Evolutionary conservation across 805 yeast species (phyloP).

Genomic region (Candida ortonii): DNA sequence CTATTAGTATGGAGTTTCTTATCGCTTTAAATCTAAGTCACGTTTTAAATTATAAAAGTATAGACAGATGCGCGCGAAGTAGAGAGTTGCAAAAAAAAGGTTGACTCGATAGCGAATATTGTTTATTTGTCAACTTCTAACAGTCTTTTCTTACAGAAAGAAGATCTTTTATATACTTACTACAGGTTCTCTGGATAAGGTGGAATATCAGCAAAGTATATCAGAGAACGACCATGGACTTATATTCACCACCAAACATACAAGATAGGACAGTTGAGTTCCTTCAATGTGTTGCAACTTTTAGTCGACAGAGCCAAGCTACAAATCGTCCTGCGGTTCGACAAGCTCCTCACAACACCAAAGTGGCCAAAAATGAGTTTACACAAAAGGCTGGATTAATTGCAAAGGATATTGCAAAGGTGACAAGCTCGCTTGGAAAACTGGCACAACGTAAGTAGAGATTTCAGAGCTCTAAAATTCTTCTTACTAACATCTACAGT

Average conservation of each 20-base stretch:
- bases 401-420: slow-evolving; percentile 85
- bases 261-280: slow-evolving; percentile 91
- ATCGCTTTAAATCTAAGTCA: too few relatives aligned
- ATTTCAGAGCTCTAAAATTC: too few relatives aligned
- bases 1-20: too few relatives aligned
- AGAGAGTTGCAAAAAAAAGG: background rate
- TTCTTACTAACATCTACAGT: slow-evolving; percentile 31
- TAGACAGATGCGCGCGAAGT: too few relatives aligned
- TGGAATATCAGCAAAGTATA: too few relatives aligned
- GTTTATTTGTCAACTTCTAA: slow-evolving; percentile 4
- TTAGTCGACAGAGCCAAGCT: slow-evolving; percentile 50
- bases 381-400: slow-evolving; percentile 70
- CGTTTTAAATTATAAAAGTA: too few relatives aligned
- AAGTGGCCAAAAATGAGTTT: slow-evolving; percentile 54
- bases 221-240: slow-evolving; percentile 18
- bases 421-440: slow-evolving; percentile 76
- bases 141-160: too few relatives aligned
- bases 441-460: slow-evolving; percentile 51
- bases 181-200: too few relatives aligned
- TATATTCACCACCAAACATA: slow-evolving; percentile 34
- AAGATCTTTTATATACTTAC: too few relatives aligned
- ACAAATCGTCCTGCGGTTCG: slow-evolving; percentile 24
- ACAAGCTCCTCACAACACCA: slow-evolving; percentile 19
- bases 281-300: slow-evolving; percentile 82
- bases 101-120: background rate